phyloP scores from a whole-genome alignment of 2,329 filamentous ascomycete genomes.

The Davidsoniella eucalypti region DNA sequence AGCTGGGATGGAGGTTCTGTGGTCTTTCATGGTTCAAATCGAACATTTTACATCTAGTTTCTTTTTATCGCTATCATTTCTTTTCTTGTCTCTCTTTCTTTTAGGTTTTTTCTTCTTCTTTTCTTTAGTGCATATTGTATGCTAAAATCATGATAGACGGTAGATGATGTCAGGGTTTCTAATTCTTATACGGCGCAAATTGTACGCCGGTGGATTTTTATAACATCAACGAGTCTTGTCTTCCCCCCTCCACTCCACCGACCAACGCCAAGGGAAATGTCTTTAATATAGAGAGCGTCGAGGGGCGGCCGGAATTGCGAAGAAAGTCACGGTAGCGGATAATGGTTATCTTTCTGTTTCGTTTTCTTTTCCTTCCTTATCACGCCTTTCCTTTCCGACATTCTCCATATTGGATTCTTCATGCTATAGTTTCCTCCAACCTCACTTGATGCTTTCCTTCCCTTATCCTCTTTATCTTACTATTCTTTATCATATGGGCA shows the following conservation, averaged over 20 bases:
- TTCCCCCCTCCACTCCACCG: neutral
- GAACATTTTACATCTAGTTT: neutral
- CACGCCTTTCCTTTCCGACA: no score
- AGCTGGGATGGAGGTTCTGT: neutral
- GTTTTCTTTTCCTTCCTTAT: no score
- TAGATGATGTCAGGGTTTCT: no score
- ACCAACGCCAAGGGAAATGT: no score
- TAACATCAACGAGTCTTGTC: neutral
- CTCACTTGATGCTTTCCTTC: neutral
- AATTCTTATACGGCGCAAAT: no score
- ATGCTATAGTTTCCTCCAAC: neutral
- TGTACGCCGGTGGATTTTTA: neutral
- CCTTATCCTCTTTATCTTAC: neutral
- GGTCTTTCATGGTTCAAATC: neutral
- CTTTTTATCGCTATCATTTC: neutral
- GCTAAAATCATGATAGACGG: no score
- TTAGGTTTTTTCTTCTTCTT: neutral
- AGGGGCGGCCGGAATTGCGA: no score
- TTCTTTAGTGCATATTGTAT: neutral
- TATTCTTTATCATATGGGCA: neutral
- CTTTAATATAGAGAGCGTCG: no score
- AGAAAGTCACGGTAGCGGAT: no score
- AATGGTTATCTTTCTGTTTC: no score
- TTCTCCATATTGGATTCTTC: no score
- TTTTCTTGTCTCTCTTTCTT: neutral